Evolutionary conservation across 352 stramenopile genomes (phyloP), one percentile per base, ranked within the genome.

Genomic region (Aphanomyces invadans): DNA sequence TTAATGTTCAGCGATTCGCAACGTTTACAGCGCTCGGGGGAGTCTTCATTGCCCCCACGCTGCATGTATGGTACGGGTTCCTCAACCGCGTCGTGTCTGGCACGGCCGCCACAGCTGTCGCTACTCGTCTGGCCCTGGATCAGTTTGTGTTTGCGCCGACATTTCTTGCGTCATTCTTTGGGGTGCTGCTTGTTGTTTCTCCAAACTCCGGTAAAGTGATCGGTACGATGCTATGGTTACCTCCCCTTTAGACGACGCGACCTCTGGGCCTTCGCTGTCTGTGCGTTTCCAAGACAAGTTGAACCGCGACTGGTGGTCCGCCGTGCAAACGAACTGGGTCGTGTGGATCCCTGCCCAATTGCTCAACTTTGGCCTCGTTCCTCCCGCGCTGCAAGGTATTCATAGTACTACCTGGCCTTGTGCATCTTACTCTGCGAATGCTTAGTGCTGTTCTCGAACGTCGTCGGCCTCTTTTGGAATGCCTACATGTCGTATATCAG

Each of bases 401-500:
- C n/a, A n/a, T n/a, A n/a, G n/a, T n/a, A n/a, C n/a, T n/a, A n/a
- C n/a, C n/a, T 67, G 76, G 78, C 63, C 86, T 93, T 49, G 83
- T 93, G 45, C 81, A 79, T 1, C 78, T 73, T 3, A 76, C 74
- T 15, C 81, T 93, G 42, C 84, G 90, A 66, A 38, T 32, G 49
- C 33, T 11, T 64, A 68, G 84, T 93, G 70, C 80, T 93, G 12
- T 93, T 93, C 61, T 75, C 84, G 60, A 93, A 93, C 69, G 76
- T 89, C 51, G 59, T 93, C 25, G 84, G 84, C 21, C 73, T 93
- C 45, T 74, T 90, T 48, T 93, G 84, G 84, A 93, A 93, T 76
- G 74, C 78, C 46, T 93, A 93, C 64, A 68, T 93, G 32, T 92
- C 84, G 49, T 88, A 81, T 57, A 74, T 89, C 54, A 89, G 84